Percentiles rank a stretch among this genome's conserved stretches.
phyloP scores from a whole-genome alignment of 306 rosid species.

The Citrullus colocynthis region DNA sequence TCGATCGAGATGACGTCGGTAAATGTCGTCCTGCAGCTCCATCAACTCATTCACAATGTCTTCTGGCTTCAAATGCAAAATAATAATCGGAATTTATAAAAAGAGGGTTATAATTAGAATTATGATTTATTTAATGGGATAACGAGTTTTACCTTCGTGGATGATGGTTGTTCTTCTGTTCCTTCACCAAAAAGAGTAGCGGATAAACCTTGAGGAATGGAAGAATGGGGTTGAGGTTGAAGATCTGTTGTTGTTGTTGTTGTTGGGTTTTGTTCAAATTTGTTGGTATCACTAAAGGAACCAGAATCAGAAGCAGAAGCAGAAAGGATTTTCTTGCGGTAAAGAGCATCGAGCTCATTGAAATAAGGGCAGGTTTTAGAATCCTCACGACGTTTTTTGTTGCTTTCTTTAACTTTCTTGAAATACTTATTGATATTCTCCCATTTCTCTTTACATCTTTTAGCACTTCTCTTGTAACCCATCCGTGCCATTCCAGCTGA shows the following conservation, averaged over 20 bases:
- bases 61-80: conserved; percentile 40
- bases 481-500: conserved; percentile 21
- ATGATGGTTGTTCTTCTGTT: conserved; percentile 10
- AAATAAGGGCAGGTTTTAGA: conserved; percentile 84
- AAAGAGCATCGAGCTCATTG: conserved; percentile 52
- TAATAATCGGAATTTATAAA: background rate
- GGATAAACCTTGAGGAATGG: background rate
- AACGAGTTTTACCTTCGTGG: conserved; percentile 27
- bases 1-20: conserved; percentile 6
- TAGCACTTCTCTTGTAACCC: conserved; percentile 62
- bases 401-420: conserved; percentile 71
- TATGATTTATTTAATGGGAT: background rate
- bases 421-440: conserved; percentile 92
- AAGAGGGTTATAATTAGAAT: background rate
- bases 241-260: background rate
- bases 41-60: conserved; percentile 42
- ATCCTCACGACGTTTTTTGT: conserved; percentile 46
- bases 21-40: conserved; percentile 13
- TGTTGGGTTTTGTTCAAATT: background rate
- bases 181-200: conserved; percentile 15
- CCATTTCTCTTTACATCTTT: conserved; percentile 97
- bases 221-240: background rate
- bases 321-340: conserved; percentile 25
- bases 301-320: conserved; percentile 1
- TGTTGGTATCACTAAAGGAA: background rate